phyloP scores from a whole-genome alignment of 441 rosid species.

The Jatropha multifida region DNA sequence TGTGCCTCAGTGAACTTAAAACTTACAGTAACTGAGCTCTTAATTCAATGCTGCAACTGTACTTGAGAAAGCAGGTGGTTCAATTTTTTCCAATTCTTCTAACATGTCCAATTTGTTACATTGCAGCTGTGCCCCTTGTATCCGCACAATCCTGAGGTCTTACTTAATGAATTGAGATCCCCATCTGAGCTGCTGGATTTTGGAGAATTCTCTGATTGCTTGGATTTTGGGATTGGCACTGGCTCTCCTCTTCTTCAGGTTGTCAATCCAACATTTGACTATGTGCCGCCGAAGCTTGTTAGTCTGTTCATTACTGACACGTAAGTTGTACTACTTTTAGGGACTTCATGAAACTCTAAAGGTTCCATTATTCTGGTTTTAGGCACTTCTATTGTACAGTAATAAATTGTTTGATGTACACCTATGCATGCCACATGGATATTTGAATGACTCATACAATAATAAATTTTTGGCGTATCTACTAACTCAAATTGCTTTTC shows the following conservation, averaged over 20 bases:
- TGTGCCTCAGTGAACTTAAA: background rate
- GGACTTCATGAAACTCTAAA: conserved; percentile 1
- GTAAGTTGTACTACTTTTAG: conserved; percentile 50
- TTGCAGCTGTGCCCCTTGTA: conserved; percentile 90
- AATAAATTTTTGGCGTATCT: background rate
- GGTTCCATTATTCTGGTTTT: background rate
- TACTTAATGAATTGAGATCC: conserved; percentile 90
- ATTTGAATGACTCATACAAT: background rate
- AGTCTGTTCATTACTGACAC: conserved; percentile 95
- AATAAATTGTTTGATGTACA: conserved; percentile 6
- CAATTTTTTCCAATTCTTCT: background rate
- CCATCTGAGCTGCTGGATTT: conserved; percentile 95
- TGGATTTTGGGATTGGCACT: conserved; percentile 64
- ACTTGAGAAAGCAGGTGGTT: background rate
- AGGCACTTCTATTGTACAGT: background rate
- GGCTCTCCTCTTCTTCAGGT: conserved; percentile 87
- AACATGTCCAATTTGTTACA: conserved; percentile 15
- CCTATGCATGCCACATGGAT: background rate
- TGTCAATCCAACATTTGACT: conserved; percentile 92
- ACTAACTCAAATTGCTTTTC: conserved; percentile 20
- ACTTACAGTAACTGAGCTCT: background rate
- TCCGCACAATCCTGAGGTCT: conserved; percentile 96
- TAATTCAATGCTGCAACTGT: background rate
- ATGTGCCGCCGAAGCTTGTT: conserved; percentile 97
- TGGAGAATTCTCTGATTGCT: conserved; percentile 97